These are phyloP conservation scores for Arbutus unedo DNA, from an alignment of 148 eudicot genomes.

Conservation along the genomic window DNA sequence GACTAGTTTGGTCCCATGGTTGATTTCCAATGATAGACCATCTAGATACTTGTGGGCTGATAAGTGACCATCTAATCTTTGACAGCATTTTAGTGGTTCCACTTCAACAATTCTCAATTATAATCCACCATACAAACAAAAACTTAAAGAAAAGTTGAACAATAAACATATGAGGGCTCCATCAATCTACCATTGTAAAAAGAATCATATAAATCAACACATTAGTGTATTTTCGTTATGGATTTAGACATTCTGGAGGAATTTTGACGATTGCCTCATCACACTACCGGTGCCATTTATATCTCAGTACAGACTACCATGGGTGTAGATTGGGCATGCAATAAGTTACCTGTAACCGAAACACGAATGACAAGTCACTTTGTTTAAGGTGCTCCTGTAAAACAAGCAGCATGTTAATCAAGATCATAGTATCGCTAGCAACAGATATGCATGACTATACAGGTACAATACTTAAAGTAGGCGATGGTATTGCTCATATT, in stretches of 20 bases:
- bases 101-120: background rate
- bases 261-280: background rate
- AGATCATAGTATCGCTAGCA: slow-evolving; percentile 10
- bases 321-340: background rate
- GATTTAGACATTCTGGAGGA: background rate
- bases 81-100: background rate
- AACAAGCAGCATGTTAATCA: slow-evolving; percentile 9
- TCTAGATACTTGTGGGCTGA: background rate
- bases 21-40: background rate
- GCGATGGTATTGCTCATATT: too few species aligned
- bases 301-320: background rate
- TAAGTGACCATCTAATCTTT: slow-evolving; percentile 5
- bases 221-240: background rate
- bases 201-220: background rate
- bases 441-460: background rate
- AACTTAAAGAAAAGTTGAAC: background rate
- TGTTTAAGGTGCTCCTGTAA: slow-evolving; percentile 31
- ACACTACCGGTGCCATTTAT: background rate
- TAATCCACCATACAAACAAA: background rate
- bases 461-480: too few species aligned
- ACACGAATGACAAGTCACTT: slow-evolving; percentile 29
- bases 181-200: background rate
- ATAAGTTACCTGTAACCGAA: slow-evolving; percentile 27
- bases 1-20: background rate
- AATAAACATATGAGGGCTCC: slow-evolving; percentile 4